Percentiles rank a stretch among this genome's conserved stretches.
Evolutionary conservation across 257 asterid genomes (phyloP).

Genomic region (Solanum chaucha): DNA sequence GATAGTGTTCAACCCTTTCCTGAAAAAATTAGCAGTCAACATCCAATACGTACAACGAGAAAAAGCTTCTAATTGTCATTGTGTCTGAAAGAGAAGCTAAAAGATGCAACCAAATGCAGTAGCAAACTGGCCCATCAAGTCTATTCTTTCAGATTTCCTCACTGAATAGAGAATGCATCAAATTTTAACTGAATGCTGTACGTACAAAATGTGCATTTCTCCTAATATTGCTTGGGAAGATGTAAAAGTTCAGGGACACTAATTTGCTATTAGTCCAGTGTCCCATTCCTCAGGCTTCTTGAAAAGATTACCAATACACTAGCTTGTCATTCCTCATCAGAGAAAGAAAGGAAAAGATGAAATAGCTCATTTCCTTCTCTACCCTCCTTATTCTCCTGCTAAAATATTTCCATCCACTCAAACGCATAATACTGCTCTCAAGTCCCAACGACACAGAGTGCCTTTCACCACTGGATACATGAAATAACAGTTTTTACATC

Average conservation of each 20-base stretch:
- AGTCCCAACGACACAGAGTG: not conserved
- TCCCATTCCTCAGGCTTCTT: not conserved
- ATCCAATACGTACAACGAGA: not conserved
- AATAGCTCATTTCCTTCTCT: not conserved
- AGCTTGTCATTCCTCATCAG: not conserved
- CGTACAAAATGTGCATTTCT: not conserved
- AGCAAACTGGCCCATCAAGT: not conserved
- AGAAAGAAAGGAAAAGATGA: not conserved
- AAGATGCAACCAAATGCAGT: not conserved
- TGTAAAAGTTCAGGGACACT: not conserved
- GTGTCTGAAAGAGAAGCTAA: not conserved
- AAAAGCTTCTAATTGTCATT: not conserved
- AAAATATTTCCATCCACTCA: not conserved
- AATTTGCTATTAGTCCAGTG: not conserved
- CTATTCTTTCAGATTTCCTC: not conserved
- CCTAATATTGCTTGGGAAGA: not conserved
- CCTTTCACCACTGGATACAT: not conserved
- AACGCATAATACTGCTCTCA: not conserved
- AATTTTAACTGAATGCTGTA: not conserved
- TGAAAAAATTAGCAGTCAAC: conserved; percentile 18
- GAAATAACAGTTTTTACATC: not conserved
- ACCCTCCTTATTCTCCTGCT: not conserved
- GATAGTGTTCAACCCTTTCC: conserved; percentile 49
- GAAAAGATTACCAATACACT: not conserved
- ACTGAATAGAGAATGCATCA: not conserved